Percentiles rank a stretch among this genome's conserved stretches.
Evolutionary conservation across 108 stramenopile genomes (phyloP).

Genomic region (Thalassiosira profunda): DNA sequence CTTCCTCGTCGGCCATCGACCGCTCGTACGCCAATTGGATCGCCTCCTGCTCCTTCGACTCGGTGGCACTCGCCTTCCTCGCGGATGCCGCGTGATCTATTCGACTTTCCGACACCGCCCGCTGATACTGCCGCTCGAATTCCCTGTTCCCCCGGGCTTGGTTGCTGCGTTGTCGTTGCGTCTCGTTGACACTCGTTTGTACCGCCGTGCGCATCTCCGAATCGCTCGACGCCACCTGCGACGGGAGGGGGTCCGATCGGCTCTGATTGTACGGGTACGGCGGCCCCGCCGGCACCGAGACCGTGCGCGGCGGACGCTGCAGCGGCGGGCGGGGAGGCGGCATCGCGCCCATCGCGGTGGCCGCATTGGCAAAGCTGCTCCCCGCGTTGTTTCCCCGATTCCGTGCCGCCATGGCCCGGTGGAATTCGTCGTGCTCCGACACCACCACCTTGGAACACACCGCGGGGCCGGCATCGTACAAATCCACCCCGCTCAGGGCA

Average conservation of each 20-base stretch:
- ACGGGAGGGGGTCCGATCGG: constrained; percentile 36
- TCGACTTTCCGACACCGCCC: not conserved
- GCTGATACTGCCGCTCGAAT: constrained; percentile 19
- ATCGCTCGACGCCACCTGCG: constrained; percentile 26
- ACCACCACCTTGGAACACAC: constrained; percentile 28
- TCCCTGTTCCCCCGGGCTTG: constrained; percentile 4
- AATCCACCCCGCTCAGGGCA: constrained; percentile 61
- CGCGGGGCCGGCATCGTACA: constrained; percentile 34
- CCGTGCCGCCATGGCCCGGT: constrained; percentile 19
- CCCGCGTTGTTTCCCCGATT: not conserved
- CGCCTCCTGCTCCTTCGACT: constrained; percentile 5
- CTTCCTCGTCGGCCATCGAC: not conserved
- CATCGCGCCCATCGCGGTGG: constrained; percentile 10
- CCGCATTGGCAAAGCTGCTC: constrained; percentile 7
- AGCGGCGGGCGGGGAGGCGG: not conserved
- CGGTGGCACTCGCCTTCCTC: not conserved
- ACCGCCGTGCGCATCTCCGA: constrained; percentile 12
- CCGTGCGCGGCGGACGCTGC: not conserved
- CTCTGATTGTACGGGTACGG: not conserved
- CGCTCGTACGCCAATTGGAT: constrained; percentile 1
- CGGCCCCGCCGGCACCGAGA: not conserved
- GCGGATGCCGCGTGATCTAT: not conserved
- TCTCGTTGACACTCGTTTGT: constrained; percentile 20
- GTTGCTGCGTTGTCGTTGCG: constrained; percentile 2
- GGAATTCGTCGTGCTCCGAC: constrained; percentile 30